Evolutionary conservation across 176 grass and related monocot species (phyloP), one percentile per base, ranked within the genome.

Genomic region (Neostapfia colusana): DNA sequence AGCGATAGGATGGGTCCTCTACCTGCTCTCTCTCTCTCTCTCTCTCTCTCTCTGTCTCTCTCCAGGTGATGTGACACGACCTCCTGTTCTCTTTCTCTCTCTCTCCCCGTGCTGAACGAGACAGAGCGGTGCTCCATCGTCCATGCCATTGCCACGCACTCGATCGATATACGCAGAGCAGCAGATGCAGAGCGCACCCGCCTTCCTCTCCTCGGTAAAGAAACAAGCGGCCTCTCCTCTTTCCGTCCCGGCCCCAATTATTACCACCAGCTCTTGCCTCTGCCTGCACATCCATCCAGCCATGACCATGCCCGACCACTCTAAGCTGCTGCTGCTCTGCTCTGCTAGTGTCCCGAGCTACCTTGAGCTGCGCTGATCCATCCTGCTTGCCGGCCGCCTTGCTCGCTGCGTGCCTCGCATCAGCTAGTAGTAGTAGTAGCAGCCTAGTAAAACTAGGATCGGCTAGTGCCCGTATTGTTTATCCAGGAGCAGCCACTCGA

Each of bases 91-190:
- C 28, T 38, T 10, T 2, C 2, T 50, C 7, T 55, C 51, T 24
- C 23, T 58, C n/a, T 49, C 10, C 1, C 42, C 12, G 42, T 43
- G 46, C 46, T 57, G 55, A 58, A 0, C 21, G 55, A 58, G 55
- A 51, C 16, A 70, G 25, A 20, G 67, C 23, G 0, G 67, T 5
- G 42, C 67, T 51, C 68, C 28, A 14, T 60, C 57, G 24, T 26
- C 57, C 61, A 64, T 37, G 31, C 31, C 35, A 18, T 18, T 20
- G 31, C 31, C 35, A 18, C 9, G 34, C 37, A 39, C 37, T 74
- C 71, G n/a, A 74, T 74, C 26, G 58, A 61, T 59, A 9, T 55
- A 15, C 45, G 31, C 12, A 61, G 57, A 26, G 38, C 64, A n/a
- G n/a, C n/a, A n/a, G n/a, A n/a, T n/a, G n/a, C n/a, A 42, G 63